Evolutionary conservation across 768 basidiomycete species (phyloP), one percentile per base, ranked within the genome.

Genomic region (Clavulina sp.): DNA sequence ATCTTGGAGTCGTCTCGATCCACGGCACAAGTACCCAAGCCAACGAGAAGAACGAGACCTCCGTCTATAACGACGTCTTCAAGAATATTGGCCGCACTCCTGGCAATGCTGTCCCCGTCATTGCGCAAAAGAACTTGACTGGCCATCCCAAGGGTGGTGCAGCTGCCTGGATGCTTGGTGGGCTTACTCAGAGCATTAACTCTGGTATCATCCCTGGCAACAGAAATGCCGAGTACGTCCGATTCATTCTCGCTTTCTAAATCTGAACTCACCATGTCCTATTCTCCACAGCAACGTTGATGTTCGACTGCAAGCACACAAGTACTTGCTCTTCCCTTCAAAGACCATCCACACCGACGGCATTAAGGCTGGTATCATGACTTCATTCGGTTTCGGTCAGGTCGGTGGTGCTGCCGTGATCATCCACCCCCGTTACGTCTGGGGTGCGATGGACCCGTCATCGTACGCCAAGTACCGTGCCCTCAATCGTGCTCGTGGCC

Each of bases 71-170:
- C 64, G 80, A 88, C 54, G 81, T 95, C 63, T 83, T 99, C 68
- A 77, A 75, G n/a, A 75, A 77, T 40, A 80, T 96, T 57, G 77
- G 78, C 36, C 87, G 95, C 56, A 86, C 88, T 4, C 77, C 80
- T 34, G 93, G 95, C 50, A 97, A 97, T 64, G 91, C 92, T n/a
- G 81, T 93, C 44, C 95, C 95, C 3, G 80, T 95, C 61, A 83
- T 97, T 65, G 89, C 95, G 2, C 95, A 97, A 67, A 99, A 99
- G 75, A 88, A 84, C 64, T 73, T 99, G 48, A 82, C 93, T 29
- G 95, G 95, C 55, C 93, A 99, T 63, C 81, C 93, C 7, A 99
- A 99, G 73, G 95, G 95, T 65, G 95, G 93, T 55, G 87, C 95
- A n/a, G 93, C 93, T 51, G 85, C 91, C 1, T 96, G 91, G 93